Conservation (phyloP, 768 basidiomycete species). For the Tremella fuciformis region DNA sequence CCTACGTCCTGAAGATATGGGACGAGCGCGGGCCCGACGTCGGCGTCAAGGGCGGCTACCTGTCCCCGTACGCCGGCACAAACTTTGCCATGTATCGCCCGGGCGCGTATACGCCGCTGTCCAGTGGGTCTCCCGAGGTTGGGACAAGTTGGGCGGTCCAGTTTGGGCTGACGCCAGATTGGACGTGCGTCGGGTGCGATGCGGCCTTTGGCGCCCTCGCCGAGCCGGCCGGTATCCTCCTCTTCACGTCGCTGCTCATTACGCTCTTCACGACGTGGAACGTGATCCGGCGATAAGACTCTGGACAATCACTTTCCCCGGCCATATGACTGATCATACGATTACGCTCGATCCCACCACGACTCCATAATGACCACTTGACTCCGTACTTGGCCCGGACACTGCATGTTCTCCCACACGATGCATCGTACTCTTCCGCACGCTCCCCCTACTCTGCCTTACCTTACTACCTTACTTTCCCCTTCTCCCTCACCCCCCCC, state of each 20-base stretch:
- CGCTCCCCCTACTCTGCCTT: too few species aligned
- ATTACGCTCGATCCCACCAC: too few species aligned
- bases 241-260: constrained; percentile 43
- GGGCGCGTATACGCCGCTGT: constrained; percentile 64
- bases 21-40: constrained; percentile 74
- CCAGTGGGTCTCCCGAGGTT: constrained; percentile 54
- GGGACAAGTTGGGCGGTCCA: too few species aligned
- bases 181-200: constrained; percentile 54
- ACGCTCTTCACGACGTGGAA: constrained; percentile 44
- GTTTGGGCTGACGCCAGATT: constrained; percentile 21
- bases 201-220: constrained; percentile 35
- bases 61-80: constrained; percentile 67
- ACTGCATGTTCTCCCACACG: too few species aligned
- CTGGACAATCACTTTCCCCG: too few species aligned
- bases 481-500: constrained; percentile 3
- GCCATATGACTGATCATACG: too few species aligned
- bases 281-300: constrained; percentile 25
- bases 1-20: constrained; percentile 75
- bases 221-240: constrained; percentile 39
- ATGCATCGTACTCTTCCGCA: too few species aligned
- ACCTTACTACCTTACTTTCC: too few species aligned
- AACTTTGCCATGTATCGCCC: constrained; percentile 84
- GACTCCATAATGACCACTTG: too few species aligned
- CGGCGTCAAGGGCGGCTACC: constrained; percentile 61
- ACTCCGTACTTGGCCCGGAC: too few species aligned